Evolutionary conservation across 768 basidiomycete genomes (phyloP).

Genomic region (Russula brevipes): DNA sequence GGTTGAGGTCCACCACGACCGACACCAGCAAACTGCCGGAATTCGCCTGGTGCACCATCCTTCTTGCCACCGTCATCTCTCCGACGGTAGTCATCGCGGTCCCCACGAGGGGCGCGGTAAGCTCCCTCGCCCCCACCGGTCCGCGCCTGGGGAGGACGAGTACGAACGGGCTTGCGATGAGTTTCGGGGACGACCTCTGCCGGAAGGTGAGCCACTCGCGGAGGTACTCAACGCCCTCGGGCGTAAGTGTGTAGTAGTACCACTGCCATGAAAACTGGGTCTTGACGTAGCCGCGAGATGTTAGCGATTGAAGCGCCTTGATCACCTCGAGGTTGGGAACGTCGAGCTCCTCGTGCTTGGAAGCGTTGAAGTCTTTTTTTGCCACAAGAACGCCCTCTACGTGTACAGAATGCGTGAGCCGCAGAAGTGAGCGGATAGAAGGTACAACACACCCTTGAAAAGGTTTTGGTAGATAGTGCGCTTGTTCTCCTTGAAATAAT

Average conservation of each 20-base stretch:
- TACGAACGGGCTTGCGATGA: constrained; percentile 92
- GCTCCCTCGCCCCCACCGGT: constrained; percentile 63
- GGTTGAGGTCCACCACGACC: constrained; percentile 84
- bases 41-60: constrained; percentile 81
- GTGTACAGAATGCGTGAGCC: neutral
- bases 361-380: constrained; percentile 98
- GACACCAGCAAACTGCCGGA: constrained; percentile 79
- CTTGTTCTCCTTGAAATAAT: constrained; percentile 95
- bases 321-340: constrained; percentile 65
- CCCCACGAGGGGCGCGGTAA: constrained; percentile 84
- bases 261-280: constrained; percentile 99
- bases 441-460: constrained; percentile 83
- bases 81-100: constrained; percentile 75
- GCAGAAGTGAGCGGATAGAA: neutral
- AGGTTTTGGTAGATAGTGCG: constrained; percentile 98
- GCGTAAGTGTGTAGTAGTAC: constrained; percentile 97
- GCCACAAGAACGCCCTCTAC: constrained; percentile 98
- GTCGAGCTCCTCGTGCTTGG: constrained; percentile 87
- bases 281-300: constrained; percentile 84
- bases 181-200: constrained; percentile 94
- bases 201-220: constrained; percentile 93
- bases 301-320: constrained; percentile 65
- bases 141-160: constrained; percentile 73
- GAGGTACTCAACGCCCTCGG: constrained; percentile 96
- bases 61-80: constrained; percentile 64